Conservation (phyloP, 139 green algal species). For the Tetradesmus lagerheimii region DNA sequence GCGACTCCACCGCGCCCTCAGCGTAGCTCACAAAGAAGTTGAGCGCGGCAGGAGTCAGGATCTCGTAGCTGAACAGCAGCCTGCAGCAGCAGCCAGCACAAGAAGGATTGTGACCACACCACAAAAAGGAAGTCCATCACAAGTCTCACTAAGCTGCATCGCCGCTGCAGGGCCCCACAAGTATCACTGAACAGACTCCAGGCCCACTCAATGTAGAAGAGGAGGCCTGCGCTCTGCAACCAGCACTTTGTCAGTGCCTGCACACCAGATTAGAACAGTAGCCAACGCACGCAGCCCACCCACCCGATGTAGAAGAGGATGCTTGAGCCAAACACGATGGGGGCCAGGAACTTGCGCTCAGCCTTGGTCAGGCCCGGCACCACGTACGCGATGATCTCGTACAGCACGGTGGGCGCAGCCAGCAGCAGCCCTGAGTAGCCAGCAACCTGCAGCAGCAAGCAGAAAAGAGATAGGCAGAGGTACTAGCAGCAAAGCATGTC, state of each 20-base stretch:
- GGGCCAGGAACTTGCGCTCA: constrained; percentile 92
- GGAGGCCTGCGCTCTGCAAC: constrained; percentile 82
- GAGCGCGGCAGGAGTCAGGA: constrained; percentile 96
- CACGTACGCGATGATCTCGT: constrained; percentile 97
- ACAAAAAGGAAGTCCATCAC: too few relatives aligned
- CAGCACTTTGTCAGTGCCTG: neutral
- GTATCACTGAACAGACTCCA: too few relatives aligned
- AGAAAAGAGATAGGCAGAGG: too few relatives aligned
- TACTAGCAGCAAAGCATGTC: too few relatives aligned
- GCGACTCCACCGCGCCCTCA: constrained; percentile 95
- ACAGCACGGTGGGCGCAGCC: constrained; percentile 93
- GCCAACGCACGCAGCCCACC: neutral
- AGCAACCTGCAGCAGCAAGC: constrained; percentile 74
- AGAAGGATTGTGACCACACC: too few relatives aligned
- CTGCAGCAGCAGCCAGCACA: constrained; percentile 62
- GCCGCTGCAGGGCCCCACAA: too few relatives aligned
- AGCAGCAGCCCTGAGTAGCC: constrained; percentile 96
- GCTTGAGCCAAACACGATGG: constrained; percentile 95
- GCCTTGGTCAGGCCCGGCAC: constrained; percentile 93
- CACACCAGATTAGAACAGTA: too few relatives aligned
- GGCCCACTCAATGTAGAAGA: constrained; percentile 92
- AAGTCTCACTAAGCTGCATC: too few relatives aligned
- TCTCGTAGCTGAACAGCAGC: constrained; percentile 95
- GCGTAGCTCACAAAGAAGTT: constrained; percentile 98
- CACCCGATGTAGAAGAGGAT: constrained; percentile 97